These are phyloP conservation scores for Bjerkandera adusta DNA, from an alignment of 1,284 basidiomycete species.

Conservation along the genomic window DNA sequence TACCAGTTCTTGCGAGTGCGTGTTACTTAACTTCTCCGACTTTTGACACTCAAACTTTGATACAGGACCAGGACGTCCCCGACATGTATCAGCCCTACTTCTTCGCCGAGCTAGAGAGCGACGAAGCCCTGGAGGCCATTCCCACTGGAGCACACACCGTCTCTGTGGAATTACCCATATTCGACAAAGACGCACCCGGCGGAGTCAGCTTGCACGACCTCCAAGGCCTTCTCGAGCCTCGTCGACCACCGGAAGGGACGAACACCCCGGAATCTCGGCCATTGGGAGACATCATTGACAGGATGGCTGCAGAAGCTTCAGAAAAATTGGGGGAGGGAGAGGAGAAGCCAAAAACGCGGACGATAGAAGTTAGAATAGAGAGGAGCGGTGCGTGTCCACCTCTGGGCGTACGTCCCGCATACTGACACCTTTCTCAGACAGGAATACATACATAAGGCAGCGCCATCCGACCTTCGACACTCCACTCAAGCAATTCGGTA, in stretches of 20 bases:
- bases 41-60: background rate
- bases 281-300: background rate
- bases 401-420: too few species aligned
- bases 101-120: conserved; percentile 4
- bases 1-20: conserved; percentile 47
- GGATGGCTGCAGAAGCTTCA: background rate
- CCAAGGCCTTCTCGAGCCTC: background rate
- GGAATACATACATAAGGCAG: too few species aligned
- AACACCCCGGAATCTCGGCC: background rate
- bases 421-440: too few species aligned
- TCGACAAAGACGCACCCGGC: background rate
- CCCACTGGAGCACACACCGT: background rate
- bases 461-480: background rate
- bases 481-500: background rate
- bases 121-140: background rate
- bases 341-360: background rate
- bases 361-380: conserved; percentile 1
- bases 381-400: background rate
- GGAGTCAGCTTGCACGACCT: background rate
- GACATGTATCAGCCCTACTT: conserved; percentile 5
- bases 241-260: background rate
- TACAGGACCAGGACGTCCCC: background rate
- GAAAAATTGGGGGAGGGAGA: background rate
- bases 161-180: conserved; percentile 1
- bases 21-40: conserved; percentile 4